phyloP scores from a whole-genome alignment of 2,329 filamentous ascomycete genomes.

The Venturia nashicola region DNA sequence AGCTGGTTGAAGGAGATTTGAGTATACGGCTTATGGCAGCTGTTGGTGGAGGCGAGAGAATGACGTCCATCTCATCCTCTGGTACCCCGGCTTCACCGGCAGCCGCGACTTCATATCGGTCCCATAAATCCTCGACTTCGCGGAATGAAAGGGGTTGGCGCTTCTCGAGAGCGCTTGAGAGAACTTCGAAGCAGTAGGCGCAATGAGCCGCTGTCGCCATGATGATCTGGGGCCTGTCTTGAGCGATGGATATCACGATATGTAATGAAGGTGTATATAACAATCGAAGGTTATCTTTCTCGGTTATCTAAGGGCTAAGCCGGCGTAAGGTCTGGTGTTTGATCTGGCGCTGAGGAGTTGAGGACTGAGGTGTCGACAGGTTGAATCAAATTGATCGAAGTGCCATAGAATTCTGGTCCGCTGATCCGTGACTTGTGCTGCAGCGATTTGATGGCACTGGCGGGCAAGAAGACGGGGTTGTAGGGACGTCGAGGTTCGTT shows the following conservation, averaged over 20 bases:
- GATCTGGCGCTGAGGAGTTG: too few relatives aligned
- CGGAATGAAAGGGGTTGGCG: conserved; percentile 55
- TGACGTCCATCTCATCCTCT: conserved; percentile 21
- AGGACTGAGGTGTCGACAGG: background rate
- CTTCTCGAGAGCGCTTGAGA: conserved; percentile 62
- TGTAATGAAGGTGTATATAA: background rate
- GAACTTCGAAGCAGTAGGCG: conserved; percentile 82
- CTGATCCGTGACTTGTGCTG: background rate
- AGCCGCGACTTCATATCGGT: conserved; percentile 32
- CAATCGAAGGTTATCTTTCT: background rate
- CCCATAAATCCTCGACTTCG: conserved; percentile 59
- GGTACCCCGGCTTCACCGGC: conserved; percentile 22
- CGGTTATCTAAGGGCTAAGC: background rate
- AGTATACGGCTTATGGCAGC: conserved; percentile 34
- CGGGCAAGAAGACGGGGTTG: background rate
- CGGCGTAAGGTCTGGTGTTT: background rate
- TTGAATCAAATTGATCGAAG: background rate
- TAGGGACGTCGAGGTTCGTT: background rate
- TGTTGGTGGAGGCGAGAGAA: conserved; percentile 19
- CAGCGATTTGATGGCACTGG: background rate
- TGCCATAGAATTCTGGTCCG: background rate
- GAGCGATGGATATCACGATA: background rate
- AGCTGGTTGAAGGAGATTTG: conserved; percentile 31
- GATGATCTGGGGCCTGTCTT: background rate
- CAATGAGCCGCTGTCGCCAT: conserved; percentile 87